Evolutionary conservation across 257 asterid species (phyloP).

Genomic region (Solanum sejunctum): DNA sequence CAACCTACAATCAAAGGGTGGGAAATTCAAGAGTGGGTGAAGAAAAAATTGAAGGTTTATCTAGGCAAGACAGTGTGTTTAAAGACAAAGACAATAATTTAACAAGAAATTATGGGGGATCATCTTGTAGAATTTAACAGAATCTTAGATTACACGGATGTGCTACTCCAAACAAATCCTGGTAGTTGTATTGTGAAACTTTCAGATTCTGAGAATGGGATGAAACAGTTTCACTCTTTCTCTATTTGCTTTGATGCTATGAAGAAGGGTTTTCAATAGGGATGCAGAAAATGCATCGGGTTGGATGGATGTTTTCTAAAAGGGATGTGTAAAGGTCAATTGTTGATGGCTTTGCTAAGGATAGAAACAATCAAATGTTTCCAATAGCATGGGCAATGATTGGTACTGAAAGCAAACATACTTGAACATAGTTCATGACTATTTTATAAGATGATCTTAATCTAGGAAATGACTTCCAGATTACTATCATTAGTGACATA

Average conservation of each 20-base stretch:
- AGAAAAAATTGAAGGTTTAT: too few relatives aligned
- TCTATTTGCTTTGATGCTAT: neutral
- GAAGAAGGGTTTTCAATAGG: neutral
- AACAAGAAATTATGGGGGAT: too few relatives aligned
- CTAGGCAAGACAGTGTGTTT: too few relatives aligned
- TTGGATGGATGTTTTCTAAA: neutral
- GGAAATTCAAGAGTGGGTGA: too few relatives aligned
- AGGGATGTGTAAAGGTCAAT: neutral
- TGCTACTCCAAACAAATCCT: too few relatives aligned
- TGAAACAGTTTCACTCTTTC: too few relatives aligned
- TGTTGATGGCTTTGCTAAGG: neutral
- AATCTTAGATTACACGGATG: too few relatives aligned
- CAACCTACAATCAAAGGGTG: too few relatives aligned
- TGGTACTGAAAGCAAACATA: neutral
- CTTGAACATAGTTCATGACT: neutral
- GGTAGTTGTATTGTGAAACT: too few relatives aligned
- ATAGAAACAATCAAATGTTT: neutral
- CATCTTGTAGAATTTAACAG: too few relatives aligned
- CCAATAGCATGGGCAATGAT: neutral
- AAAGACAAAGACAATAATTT: too few relatives aligned
- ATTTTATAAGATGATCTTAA: neutral
- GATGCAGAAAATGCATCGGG: neutral
- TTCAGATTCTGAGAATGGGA: too few relatives aligned
- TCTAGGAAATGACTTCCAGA: neutral
- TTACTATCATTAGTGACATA: neutral